phyloP scores from a whole-genome alignment of 2,329 filamentous ascomycete genomes.

The Orbilia brochopaga region DNA sequence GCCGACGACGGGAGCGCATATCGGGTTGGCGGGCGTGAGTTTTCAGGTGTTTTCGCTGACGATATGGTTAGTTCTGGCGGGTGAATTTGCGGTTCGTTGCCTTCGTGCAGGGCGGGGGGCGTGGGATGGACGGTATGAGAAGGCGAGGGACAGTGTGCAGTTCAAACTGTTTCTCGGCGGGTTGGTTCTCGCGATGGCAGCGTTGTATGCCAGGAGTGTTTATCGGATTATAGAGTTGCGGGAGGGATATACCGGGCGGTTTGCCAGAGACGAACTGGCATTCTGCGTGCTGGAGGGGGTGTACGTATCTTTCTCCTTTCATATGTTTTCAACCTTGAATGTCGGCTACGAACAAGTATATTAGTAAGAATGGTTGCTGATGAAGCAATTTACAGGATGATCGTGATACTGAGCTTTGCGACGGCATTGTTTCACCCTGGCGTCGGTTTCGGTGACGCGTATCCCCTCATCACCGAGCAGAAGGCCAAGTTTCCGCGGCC shows the following conservation, averaged over 20 bases:
- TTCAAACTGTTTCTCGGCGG: conserved; percentile 62
- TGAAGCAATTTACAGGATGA: conserved; percentile 57
- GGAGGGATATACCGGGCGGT: conserved; percentile 66
- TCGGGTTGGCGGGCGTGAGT: conserved; percentile 69
- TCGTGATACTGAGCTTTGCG: conserved; percentile 60
- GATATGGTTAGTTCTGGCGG: conserved; percentile 67
- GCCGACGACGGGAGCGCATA: conserved; percentile 57
- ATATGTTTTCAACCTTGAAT: not conserved
- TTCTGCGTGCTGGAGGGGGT: conserved; percentile 67
- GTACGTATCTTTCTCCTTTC: conserved; percentile 15
- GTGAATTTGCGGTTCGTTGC: conserved; percentile 58
- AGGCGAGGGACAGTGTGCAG: conserved; percentile 10
- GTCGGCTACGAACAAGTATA: too few relatives aligned
- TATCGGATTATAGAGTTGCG: conserved; percentile 71
- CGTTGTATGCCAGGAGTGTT: conserved; percentile 67
- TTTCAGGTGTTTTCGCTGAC: conserved; percentile 67
- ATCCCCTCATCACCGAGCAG: conserved; percentile 34
- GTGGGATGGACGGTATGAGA: conserved; percentile 28
- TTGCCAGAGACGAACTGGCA: conserved; percentile 65
- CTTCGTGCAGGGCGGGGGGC: conserved; percentile 13
- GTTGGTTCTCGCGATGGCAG: conserved; percentile 65
- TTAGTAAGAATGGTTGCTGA: not conserved
- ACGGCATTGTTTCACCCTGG: conserved; percentile 62
- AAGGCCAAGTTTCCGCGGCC: conserved; percentile 26
- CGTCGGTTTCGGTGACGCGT: conserved; percentile 52